These are phyloP conservation scores for Coniella vitis DNA, from an alignment of 2,329 filamentous ascomycete genomes.

Conservation along the genomic window DNA sequence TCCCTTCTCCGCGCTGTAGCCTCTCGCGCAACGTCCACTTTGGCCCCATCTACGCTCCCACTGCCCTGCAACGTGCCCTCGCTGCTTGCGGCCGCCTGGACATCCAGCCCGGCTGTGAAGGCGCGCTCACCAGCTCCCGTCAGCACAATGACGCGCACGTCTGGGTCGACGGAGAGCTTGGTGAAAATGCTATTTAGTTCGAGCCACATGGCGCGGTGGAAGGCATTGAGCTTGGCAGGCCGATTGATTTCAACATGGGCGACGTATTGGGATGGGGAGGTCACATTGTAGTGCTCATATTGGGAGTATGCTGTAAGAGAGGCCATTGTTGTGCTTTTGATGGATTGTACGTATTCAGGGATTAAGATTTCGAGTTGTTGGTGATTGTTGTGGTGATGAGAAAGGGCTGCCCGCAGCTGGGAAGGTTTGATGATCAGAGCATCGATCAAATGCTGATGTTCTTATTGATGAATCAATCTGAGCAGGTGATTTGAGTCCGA, in stretches of 20 bases:
- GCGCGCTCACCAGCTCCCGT: slow-evolving; percentile 76
- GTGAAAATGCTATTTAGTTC: slow-evolving; percentile 70
- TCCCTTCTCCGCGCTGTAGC: slow-evolving; percentile 57
- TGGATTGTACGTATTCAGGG: too few species aligned
- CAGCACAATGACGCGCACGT: slow-evolving; percentile 70
- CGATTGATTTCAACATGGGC: slow-evolving; percentile 92
- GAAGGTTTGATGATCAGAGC: too few species aligned
- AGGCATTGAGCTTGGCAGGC: slow-evolving; percentile 80
- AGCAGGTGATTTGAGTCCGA: too few species aligned
- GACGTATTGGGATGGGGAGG: slow-evolving; percentile 64
- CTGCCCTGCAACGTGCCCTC: slow-evolving; percentile 36
- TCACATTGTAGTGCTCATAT: slow-evolving; percentile 66
- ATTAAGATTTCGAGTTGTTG: too few species aligned
- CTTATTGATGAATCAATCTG: too few species aligned
- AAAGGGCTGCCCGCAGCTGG: not conserved
- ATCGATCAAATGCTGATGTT: too few species aligned
- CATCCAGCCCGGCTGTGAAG: slow-evolving; percentile 82
- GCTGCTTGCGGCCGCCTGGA: slow-evolving; percentile 56
- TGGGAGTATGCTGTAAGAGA: slow-evolving; percentile 28
- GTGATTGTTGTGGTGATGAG: not conserved
- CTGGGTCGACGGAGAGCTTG: slow-evolving; percentile 62
- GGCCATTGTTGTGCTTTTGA: slow-evolving; percentile 8
- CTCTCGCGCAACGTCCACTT: slow-evolving; percentile 55
- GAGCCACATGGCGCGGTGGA: slow-evolving; percentile 77
- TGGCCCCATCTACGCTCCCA: slow-evolving; percentile 13